Evolutionary conservation across 1,139 yeast genomes (phyloP), one percentile per base, ranked within the genome.

Genomic region (Saccharomycopsis hybrid): DNA sequence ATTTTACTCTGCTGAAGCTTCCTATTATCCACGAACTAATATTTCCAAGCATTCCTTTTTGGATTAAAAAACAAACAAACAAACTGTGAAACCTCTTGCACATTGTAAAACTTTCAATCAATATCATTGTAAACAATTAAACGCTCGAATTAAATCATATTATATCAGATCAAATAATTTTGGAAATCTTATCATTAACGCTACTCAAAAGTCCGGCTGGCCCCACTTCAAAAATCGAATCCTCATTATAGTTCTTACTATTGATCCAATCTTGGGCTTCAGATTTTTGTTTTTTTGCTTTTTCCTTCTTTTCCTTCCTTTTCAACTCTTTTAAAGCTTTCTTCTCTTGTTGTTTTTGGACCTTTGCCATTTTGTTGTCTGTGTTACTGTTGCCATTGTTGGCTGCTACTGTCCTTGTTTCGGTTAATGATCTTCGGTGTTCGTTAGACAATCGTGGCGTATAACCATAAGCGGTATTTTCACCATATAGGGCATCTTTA

Each of bases 181-280:
- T 52, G 7, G 53, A 50, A 8, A 52, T 50, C 38, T 32, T 49
- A 44, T 52, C 54, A 38, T 52, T 52, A n/a, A 52, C 53, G 27
- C 39, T 52, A 8, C 54, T 44, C 18, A 52, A 40, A 8, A 52
- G 41, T 8, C 55, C 55, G 5, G 54, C 46, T 37, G 55, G 54
- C 1, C 55, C 55, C n/a, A 47, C 28, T 43, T 49, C 51, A 40
- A 52, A 52, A 24, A 52, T 35, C 5, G 55, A 52, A 30, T 50
- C 53, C 24, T 50, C 55, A 28, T 52, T 51, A 31, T 52, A 52
- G 33, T 52, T 52, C 31, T 52, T 52, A 28, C 46, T 50, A 41
- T 52, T 52, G 28, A 52, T 52, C 55, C 55, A 52, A 32, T 51
- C 54, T 37, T 33, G 28, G 8, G 24, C 9, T 45, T 29, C n/a